Base-by-base conservation (phyloP, 2,329 filamentous ascomycete species). In the Ophiostoma fasciatum region DNA sequence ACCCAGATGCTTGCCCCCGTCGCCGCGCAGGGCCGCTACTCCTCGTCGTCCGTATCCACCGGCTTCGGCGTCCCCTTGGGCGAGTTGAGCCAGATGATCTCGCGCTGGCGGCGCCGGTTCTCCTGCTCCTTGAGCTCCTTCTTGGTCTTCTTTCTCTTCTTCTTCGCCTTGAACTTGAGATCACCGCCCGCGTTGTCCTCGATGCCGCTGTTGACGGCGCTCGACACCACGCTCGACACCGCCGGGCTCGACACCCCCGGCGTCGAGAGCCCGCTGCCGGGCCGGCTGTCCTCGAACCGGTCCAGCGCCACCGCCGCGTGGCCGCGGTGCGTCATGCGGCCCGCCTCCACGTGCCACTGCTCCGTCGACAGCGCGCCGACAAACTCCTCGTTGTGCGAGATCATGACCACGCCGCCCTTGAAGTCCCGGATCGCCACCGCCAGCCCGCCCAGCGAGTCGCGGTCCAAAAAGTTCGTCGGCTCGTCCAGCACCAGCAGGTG, bases 141-240 rank as follows among this genome's bases (percentile, higher is more conserved):
- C 66, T 92, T 83, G 39, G 90, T 98, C 74, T 90, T 74, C 82
- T 98, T 98, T 76, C 88, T 93, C 84, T 94, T 94, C 71, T 87
- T 90, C 60, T 70, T 75, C 9, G 81, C 68, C 58, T 70, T 74
- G 76, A 98, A 98, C 64, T 92, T 88, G 68, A 98, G 42, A 67
- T 70, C 42, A 23, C 49, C 47, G 7, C 35, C 41, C 57, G 51
- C 67, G 41, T 74, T 75, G 48, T 90, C 87, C 60, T 96, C 88
- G 1, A 68, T 74, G n/a, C 84, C 87, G 35, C 74, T 81, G 63
- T 85, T 88, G 40, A 76, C 77, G 2, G 79, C 77, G 33, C 75
- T 74, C 33, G 65, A 65, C 29, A 62, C 63, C 2, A 70, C 66
- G 48, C 67, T 76, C 42, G 64, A 66, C 36, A 40, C 14, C 11